Conservation (phyloP, 2,329 filamentous ascomycete species). For the Coccinonectria pachysandricola region DNA sequence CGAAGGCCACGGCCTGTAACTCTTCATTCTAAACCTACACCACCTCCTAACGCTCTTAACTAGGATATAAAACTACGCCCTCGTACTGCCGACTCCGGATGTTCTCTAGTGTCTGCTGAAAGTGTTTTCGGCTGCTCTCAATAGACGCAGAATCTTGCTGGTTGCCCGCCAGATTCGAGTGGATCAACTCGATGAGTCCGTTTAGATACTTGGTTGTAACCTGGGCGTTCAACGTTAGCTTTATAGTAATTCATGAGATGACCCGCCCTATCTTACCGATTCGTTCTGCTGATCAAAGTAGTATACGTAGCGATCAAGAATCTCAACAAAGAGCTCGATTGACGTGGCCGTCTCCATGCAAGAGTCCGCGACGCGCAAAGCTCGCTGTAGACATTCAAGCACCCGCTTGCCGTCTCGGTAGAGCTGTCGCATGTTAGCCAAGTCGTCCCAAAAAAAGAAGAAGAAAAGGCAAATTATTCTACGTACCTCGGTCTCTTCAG, state of each 20-base stretch:
- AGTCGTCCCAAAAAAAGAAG: neutral
- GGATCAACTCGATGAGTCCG: conserved; percentile 93
- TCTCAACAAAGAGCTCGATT: conserved; percentile 96
- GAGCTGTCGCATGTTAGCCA: conserved; percentile 44
- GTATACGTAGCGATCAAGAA: conserved; percentile 95
- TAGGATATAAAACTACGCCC: conserved; percentile 66
- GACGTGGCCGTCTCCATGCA: conserved; percentile 98
- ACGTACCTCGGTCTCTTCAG: conserved; percentile 69
- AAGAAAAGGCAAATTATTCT: no score
- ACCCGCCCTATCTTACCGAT: conserved; percentile 55
- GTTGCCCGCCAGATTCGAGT: conserved; percentile 85
- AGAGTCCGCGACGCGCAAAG: conserved; percentile 89
- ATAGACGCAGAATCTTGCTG: conserved; percentile 71
- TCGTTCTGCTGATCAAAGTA: conserved; percentile 99
- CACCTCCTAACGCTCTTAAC: conserved; percentile 15
- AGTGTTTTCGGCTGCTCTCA: conserved; percentile 86
- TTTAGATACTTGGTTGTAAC: conserved; percentile 97
- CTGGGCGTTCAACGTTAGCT: conserved; percentile 25
- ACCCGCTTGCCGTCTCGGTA: conserved; percentile 97
- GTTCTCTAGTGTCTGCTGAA: conserved; percentile 88
- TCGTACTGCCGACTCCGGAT: conserved; percentile 89
- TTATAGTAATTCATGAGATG: no score
- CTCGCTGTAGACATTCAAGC: conserved; percentile 89
- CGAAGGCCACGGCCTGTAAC: no score
- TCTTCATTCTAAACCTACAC: conserved; percentile 7